These are phyloP conservation scores for Phialemoniopsis sp. DNA, from an alignment of 2,329 filamentous ascomycete genomes.

Conservation along the genomic window DNA sequence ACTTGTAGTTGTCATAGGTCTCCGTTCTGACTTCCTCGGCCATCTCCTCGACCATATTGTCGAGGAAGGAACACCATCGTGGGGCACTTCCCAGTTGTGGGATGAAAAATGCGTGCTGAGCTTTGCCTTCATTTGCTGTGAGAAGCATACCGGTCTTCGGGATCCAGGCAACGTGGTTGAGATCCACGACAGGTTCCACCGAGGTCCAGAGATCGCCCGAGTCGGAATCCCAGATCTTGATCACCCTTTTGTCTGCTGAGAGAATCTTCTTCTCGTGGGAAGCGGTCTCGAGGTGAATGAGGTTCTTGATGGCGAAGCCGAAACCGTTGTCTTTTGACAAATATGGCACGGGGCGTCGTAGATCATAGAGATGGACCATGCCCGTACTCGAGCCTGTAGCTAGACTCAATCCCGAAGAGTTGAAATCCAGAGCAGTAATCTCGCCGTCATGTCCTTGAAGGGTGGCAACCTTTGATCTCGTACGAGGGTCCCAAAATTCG, in stretches of 20 bases:
- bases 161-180: constrained; percentile 92
- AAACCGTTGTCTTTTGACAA: constrained; percentile 95
- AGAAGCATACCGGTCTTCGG: constrained; percentile 91
- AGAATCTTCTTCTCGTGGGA: constrained; percentile 83
- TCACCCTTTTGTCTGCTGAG: constrained; percentile 89
- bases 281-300: constrained; percentile 67
- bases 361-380: constrained; percentile 84
- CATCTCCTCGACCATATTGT: constrained; percentile 98
- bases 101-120: constrained; percentile 74
- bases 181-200: constrained; percentile 88
- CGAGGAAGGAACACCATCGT: constrained; percentile 93
- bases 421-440: constrained; percentile 85
- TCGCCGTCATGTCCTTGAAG: constrained; percentile 66
- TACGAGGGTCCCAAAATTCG: constrained; percentile 92
- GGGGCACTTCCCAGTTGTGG: constrained; percentile 51
- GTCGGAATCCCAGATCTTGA: constrained; percentile 90
- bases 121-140: constrained; percentile 93
- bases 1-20: constrained; percentile 99
- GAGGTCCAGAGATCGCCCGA: constrained; percentile 90
- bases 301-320: constrained; percentile 84
- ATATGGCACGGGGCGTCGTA: constrained; percentile 81
- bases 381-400: constrained; percentile 86
- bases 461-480: constrained; percentile 74
- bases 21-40: constrained; percentile 75
- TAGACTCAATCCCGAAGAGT: constrained; percentile 76